These are phyloP conservation scores for Erysiphe pulchra DNA, from an alignment of 2,329 filamentous ascomycete genomes.

Conservation along the genomic window DNA sequence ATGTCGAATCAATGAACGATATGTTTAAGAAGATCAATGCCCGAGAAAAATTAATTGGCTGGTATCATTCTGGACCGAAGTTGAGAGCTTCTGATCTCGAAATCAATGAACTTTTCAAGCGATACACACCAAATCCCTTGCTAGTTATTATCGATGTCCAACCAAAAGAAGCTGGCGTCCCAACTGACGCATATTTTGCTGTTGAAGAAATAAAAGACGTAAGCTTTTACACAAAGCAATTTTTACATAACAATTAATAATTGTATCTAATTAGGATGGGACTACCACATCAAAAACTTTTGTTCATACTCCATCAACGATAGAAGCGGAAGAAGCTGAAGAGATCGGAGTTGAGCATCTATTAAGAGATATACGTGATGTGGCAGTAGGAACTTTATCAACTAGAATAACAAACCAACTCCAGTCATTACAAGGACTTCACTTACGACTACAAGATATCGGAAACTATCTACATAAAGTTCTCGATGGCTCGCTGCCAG, in stretches of 20 bases:
- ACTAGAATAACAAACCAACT: constrained; percentile 94
- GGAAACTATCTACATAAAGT: constrained; percentile 91
- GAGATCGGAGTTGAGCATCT: constrained; percentile 97
- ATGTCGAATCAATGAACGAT: constrained; percentile 97
- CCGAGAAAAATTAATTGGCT: constrained; percentile 93
- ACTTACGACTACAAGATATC: constrained; percentile 84
- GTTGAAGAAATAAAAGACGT: constrained; percentile 99
- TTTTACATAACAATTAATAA: not conserved
- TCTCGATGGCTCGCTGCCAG: constrained; percentile 68
- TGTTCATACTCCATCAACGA: constrained; percentile 92
- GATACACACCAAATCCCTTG: constrained; percentile 89
- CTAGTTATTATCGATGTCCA: constrained; percentile 97
- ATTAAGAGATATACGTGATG: constrained; percentile 89
- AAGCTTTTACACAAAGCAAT: constrained; percentile 15
- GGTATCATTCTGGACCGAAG: constrained; percentile 98
- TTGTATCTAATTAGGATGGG: constrained; percentile 48
- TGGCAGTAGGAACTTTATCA: constrained; percentile 86
- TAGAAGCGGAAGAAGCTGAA: constrained; percentile 96
- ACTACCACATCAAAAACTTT: constrained; percentile 94
- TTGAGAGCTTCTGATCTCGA: constrained; percentile 87
- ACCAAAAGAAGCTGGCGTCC: constrained; percentile 90
- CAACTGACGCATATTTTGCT: constrained; percentile 96
- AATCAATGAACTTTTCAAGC: constrained; percentile 99
- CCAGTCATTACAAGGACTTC: constrained; percentile 86
- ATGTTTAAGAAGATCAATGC: constrained; percentile 99